Base-by-base conservation (phyloP, 2,329 filamentous ascomycete species). In the Drechslerella stenobrocha region DNA sequence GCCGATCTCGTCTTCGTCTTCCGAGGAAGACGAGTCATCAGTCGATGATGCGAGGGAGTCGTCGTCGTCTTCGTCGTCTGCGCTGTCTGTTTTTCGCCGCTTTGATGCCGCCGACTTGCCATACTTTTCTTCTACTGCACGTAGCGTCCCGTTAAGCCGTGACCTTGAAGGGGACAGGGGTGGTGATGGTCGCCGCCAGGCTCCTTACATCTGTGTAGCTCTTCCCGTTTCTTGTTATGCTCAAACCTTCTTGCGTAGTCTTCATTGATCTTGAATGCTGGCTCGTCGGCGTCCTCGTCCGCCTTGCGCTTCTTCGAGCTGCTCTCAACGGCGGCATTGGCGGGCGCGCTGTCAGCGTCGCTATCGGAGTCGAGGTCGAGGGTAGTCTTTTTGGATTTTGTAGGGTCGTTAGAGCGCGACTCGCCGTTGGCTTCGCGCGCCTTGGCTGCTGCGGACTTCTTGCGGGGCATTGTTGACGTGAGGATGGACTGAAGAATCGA, bases 221-320 rank as follows among this genome's bases (percentile, higher is more conserved):
- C 93, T 75, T 95, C 91, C 61, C 92, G 84, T 79, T 96, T 96
- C 80, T 97, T 96, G 79, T 98, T 98, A 78, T 97, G 83, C 77
- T 98, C 93, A 73, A 96, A 97, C 37, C 89, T 83, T 72, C 83
- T 84, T 42, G 93, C 93, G 76, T 87, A 98, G 52, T 95, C 89
- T 75, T 90, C 81, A 77, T 98, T 97, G 77, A 98, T 86, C 75
- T 88, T 90, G 76, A 97, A 82, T 26, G 76, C 76, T 34, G 75
- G 71, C 24, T 74, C 73, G 13, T 74, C 70, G 61, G 75, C 28
- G 44, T 60, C 53, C 9, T 67, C 63, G 37, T 22, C 52, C 2
- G 55, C 63, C 15, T 67, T 67, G 26, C 63, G 63, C 44, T 67
- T 67, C 37, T 60, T 67, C 13, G 63, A 60, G 26, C n/a, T n/a